Evolutionary conservation across 108 stramenopile genomes (phyloP).

Genomic region (Cyclostephanos tholiformis): DNA sequence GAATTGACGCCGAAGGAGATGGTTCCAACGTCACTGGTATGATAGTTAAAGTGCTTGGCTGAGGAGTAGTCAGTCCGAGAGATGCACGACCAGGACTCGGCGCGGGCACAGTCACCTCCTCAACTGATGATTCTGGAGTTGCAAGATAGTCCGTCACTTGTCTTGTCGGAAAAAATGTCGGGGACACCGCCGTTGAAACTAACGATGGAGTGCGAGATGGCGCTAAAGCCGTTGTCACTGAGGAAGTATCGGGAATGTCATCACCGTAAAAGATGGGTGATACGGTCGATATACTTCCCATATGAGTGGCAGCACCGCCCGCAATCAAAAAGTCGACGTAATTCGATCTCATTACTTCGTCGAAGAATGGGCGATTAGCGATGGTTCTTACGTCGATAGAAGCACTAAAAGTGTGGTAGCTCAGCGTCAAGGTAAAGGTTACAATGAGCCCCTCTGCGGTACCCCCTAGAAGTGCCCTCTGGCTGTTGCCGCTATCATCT

Average conservation of each 20-base stretch:
- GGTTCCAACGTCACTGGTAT: background rate
- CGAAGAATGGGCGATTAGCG: conserved; percentile 31
- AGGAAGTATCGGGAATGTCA: conserved; percentile 22
- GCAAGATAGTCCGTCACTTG: background rate
- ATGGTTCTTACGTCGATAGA: conserved; percentile 20
- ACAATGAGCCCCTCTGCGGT: conserved; percentile 10
- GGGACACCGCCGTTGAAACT: background rate
- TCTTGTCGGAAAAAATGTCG: background rate
- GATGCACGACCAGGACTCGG: background rate
- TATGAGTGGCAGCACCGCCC: conserved; percentile 18
- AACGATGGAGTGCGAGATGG: background rate
- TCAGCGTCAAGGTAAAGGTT: conserved; percentile 34
- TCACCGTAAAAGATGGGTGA: conserved; percentile 33
- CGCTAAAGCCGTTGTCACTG: background rate
- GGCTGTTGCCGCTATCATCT: background rate
- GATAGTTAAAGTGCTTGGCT: background rate
- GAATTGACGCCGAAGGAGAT: background rate
- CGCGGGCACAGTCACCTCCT: background rate
- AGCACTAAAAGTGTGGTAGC: conserved; percentile 27
- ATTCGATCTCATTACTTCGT: conserved; percentile 16
- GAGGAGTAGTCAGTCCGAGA: background rate
- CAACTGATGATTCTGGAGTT: background rate
- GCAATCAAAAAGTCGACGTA: conserved; percentile 25
- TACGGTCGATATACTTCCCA: conserved; percentile 20
- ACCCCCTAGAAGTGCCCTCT: conserved; percentile 17